Evolutionary conservation across 2,329 filamentous ascomycete species (phyloP).

Genomic region (Raffaelea albimanens): DNA sequence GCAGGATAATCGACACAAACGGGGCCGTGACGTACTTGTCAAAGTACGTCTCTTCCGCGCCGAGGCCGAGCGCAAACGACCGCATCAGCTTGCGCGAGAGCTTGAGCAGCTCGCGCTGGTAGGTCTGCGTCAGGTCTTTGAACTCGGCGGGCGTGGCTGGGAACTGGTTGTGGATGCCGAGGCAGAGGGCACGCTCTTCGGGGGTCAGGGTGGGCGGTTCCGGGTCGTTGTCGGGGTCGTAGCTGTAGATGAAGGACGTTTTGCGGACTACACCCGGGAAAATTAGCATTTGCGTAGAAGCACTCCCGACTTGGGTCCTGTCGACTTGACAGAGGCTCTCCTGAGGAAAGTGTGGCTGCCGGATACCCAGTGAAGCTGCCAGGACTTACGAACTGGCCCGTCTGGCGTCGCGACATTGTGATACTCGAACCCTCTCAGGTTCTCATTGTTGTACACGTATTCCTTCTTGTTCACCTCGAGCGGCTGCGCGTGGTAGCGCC

Average conservation of each 20-base stretch:
- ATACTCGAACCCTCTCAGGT: constrained; percentile 6
- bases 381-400: neutral
- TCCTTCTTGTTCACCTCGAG: constrained; percentile 22
- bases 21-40: constrained; percentile 6
- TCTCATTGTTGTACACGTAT: constrained; percentile 6
- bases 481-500: constrained; percentile 21
- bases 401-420: constrained; percentile 3
- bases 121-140: constrained; percentile 1
- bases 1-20: constrained; percentile 8
- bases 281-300: too few species aligned
- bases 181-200: constrained; percentile 6
- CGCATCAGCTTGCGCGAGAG: constrained; percentile 6
- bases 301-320: too few species aligned
- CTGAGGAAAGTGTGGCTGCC: too few species aligned
- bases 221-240: constrained; percentile 9
- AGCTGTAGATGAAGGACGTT: constrained; percentile 11
- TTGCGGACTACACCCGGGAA: too few species aligned
- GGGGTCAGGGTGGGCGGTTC: constrained; percentile 3
- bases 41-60: constrained; percentile 8
- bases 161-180: constrained; percentile 7
- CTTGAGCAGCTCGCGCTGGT: constrained; percentile 4
- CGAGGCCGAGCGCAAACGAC: constrained; percentile 6
- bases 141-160: neutral
- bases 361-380: too few species aligned
- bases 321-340: too few species aligned